A percentile compares a stretch with the other conserved stretches of the same genome.
Evolutionary conservation across 371 early-diverging fungal species (phyloP).

Genomic region (Actinomortierella ambigua): DNA sequence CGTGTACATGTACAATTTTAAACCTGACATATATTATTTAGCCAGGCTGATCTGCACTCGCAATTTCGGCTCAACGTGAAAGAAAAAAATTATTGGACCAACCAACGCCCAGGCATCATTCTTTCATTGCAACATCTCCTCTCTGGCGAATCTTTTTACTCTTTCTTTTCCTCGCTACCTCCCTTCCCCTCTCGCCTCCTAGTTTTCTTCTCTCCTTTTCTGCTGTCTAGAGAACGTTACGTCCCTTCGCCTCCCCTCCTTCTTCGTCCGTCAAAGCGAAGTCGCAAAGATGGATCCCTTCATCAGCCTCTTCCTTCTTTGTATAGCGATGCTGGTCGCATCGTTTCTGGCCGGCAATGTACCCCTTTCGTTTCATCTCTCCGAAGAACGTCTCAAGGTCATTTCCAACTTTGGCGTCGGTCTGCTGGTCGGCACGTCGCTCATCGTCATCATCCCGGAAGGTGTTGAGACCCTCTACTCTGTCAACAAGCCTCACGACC

Average conservation of each 20-base stretch:
- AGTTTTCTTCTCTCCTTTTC: background rate
- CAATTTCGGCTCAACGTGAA: too few relatives aligned
- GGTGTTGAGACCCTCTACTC: constrained; percentile 88
- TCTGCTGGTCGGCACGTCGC: constrained; percentile 87
- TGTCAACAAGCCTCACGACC: constrained; percentile 8
- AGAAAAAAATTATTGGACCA: too few relatives aligned
- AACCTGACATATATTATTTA: too few relatives aligned
- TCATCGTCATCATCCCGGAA: constrained; percentile 92
- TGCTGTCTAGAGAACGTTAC: background rate
- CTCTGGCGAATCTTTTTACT: too few relatives aligned
- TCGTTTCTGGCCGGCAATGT: constrained; percentile 87
- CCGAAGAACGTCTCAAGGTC: constrained; percentile 68
- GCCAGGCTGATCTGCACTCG: too few relatives aligned
- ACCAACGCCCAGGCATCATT: too few relatives aligned
- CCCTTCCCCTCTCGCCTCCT: background rate
- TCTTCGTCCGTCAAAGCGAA: background rate
- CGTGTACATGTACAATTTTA: too few relatives aligned
- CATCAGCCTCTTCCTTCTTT: constrained; percentile 73
- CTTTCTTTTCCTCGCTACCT: constrained; percentile 1
- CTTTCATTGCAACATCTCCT: too few relatives aligned
- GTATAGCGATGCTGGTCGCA: constrained; percentile 82
- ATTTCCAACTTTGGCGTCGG: constrained; percentile 93
- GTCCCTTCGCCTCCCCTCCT: background rate
- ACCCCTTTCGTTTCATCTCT: constrained; percentile 83
- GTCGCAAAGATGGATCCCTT: constrained; percentile 60